Base-by-base conservation (phyloP, 1,139 yeast genomes). In the Kluyveromyces marxianus region DNA sequence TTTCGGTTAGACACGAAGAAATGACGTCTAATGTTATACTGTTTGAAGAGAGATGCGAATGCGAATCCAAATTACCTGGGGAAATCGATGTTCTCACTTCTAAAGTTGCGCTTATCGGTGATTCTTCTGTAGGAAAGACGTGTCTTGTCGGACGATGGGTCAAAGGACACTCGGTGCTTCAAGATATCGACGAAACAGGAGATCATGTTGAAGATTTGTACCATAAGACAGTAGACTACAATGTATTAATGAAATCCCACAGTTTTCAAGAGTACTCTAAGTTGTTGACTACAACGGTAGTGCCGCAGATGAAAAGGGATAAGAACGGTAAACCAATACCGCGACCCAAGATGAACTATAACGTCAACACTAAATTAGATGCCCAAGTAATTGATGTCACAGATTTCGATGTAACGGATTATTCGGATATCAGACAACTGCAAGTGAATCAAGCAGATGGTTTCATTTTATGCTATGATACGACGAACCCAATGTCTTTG, bases 371-470 rank as follows among this genome's bases (percentile, higher is more conserved):
- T 27, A 35, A 31, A 34, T 34, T 56, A 25, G 54, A 57, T 7
- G 56, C 53, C 4, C 57, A 59, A 37, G 45, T 59, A 29, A 42
- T 59, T 24, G 64, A 60, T 40, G 47, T 55, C 6, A 47, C 52
- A 7, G 52, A 54, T 14, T 44, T 54, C 36, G 62, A 56, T 26
- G 51, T 47, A 25, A 52, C 56, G 4, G 56, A 54, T 39, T 54
- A 53, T 39, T 54, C 59, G 3, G 60, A 54, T 29, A 32, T 58
- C 8, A 48, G 53, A 35, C 46, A 46, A 7, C 41, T 54, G 30
- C 65, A 60, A 45, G 50, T 59, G 10, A 41, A 48, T 27, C 64
- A 62, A 46, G 49, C 61, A 2, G 65, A 62, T 48, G 62, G 59
- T 8, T 58, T 60, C 39, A 39, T 60, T 7, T 35, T 60, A 27